Base-by-base conservation (phyloP, 2,329 filamentous ascomycete species). In the Hymenoscyphus linearis region DNA sequence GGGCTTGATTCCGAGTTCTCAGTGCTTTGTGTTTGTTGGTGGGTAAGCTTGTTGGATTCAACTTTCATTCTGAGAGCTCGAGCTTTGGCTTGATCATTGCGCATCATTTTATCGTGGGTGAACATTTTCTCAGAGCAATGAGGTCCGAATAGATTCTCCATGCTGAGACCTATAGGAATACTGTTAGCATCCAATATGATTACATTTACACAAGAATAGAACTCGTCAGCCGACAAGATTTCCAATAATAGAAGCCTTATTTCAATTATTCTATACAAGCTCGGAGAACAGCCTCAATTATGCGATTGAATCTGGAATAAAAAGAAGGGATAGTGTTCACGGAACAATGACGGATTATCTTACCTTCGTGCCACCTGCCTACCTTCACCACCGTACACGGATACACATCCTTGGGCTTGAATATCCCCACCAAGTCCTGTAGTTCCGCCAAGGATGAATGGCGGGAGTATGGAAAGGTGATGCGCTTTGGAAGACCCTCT, bases 401-500 rank as follows among this genome's bases (percentile, higher is more conserved):
- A 78, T 88, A 89, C 2, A 97, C 78, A 68, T 97, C 91, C 53
- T 76, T 84, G 0, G 92, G 92, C 31, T 77, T 82, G 67, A 97
- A 89, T 0, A 80, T 78, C 2, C 78, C 72, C 0, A 96, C 79
- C 0, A 97, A 76, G 58, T 85, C 76, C 65, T 90, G 88, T 2
- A 96, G 81, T 72, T 97, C 93, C 0, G 79, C 77, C 63, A 95
- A 93, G 0, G 91, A 96, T 0, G 93, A 96, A 73, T 98, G 93
- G 0, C 93, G 84, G 0, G 93, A 93, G 70, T 93, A 97, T 0
- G 93, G 90, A 66, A 96, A 97, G 0, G 72, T 76, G 2, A 87
- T 83, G 12, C 63, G 36, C 55, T 61, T 69, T 0, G 68, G 65
- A 14, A 72, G 62, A n/a, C 12, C 16, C 5, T 56, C 50, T 13